Base-by-base conservation (phyloP, 164 flowering plant species). In the Piper betle region DNA sequence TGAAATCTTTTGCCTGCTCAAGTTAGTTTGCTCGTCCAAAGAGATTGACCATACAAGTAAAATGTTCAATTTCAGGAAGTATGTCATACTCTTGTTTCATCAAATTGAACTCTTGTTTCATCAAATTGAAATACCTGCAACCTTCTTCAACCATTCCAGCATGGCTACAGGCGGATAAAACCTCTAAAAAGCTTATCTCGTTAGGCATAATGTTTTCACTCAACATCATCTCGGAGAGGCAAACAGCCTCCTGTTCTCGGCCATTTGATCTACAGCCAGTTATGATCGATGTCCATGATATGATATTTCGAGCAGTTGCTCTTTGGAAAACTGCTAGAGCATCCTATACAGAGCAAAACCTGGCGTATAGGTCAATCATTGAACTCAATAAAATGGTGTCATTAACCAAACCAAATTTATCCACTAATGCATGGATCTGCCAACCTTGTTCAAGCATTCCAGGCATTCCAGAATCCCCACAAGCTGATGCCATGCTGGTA, bases 41-140 rank as follows among this genome's bases (percentile, higher is more conserved):
- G 56, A 88, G 75, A 80, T 84, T 91, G 46, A 86, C 85, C 91
- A 86, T 86, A 68, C 86, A 86, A 69, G 85, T 72, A 69, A 73
- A 81, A 64, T 84, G 93, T 64, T 82, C 84, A 4, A 78, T 56
- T 19, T 54, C 57, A 37, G 91, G 88, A 60, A 66, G 66, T 68
- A 86, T 74, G 43, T 72, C 75, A 71, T 78, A 74, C 37, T 72
- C 78, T 58, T 83, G 84, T 69, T 66, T 69, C 96, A 88, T 84
- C 62, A 70, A 53, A 52, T 58, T 67, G 64, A 83, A 86, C 37
- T 72, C 78, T 58, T 83, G 84, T 69, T 66, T 69, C 96, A 88
- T 84, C 62, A 70, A 53, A 52, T 58, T 67, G 64, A 83, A 86
- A 74, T 79, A 82, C 60, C 53, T 58, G 40, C 59, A 55, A 52